Conservation (phyloP, 148 eudicot genomes). For the Bassia scoparia region DNA sequence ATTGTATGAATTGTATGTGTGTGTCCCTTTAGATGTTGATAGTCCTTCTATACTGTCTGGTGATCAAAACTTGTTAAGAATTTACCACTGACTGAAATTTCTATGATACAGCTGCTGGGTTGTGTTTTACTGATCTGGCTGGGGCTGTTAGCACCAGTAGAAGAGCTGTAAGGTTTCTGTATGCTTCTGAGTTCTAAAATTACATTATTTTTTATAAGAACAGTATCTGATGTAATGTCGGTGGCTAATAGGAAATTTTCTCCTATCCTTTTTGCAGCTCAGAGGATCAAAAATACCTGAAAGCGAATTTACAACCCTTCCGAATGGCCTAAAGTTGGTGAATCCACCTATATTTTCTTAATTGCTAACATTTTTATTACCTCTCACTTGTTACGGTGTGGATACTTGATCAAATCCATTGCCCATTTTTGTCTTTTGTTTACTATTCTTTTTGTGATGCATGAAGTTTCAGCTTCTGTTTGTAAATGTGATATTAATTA, state of each 20-base stretch:
- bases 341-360: conserved; percentile 2
- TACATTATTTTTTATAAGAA: not conserved
- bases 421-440: conserved; percentile 2
- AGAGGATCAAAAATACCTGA: conserved; percentile 84
- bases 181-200: not conserved
- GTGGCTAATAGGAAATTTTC: not conserved
- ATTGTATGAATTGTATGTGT: not conserved
- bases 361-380: not conserved
- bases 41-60: not conserved
- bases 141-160: conserved; percentile 87
- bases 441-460: not conserved
- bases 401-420: not conserved
- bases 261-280: conserved; percentile 48
- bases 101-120: conserved; percentile 58
- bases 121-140: conserved; percentile 55
- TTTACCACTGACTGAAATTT: not conserved
- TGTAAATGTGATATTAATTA: not conserved
- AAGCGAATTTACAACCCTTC: conserved; percentile 68
- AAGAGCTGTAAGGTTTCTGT: conserved; percentile 72
- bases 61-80: not conserved
- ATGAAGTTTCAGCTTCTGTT: not conserved
- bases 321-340: conserved; percentile 90
- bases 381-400: not conserved
- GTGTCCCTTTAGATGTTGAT: not conserved
- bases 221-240: not conserved